Evolutionary conservation across 768 basidiomycete genomes (phyloP).

Genomic region (Hypholoma sublateritium): DNA sequence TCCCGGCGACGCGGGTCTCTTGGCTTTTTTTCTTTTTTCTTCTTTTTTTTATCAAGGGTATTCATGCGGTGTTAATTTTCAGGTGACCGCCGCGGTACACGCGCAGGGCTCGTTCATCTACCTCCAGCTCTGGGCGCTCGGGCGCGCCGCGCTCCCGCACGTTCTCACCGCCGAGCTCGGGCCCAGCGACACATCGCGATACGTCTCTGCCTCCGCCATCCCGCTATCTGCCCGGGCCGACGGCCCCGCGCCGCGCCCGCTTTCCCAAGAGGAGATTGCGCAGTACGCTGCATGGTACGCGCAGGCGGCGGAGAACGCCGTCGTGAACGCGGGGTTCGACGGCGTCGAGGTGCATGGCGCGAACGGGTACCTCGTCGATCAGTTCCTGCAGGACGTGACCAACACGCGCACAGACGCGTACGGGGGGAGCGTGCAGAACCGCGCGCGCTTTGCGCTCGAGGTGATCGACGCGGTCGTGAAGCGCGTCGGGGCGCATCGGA

Average conservation of each 20-base stretch:
- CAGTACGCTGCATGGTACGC: conserved; percentile 52
- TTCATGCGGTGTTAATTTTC: background rate
- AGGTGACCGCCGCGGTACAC: conserved; percentile 52
- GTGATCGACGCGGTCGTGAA: conserved; percentile 50
- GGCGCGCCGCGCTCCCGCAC: conserved; percentile 35
- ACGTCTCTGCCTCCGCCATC: conserved; percentile 35
- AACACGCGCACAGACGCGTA: conserved; percentile 69
- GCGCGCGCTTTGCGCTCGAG: conserved; percentile 57
- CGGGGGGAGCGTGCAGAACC: conserved; percentile 64
- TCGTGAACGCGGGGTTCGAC: conserved; percentile 64
- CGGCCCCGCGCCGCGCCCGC: conserved; percentile 32
- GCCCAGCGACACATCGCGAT: conserved; percentile 20
- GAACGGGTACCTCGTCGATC: conserved; percentile 53
- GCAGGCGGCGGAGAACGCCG: conserved; percentile 54
- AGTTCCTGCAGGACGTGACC: conserved; percentile 56
- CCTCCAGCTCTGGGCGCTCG: conserved; percentile 60
- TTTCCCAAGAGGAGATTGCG: conserved; percentile 48
- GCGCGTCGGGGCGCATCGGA: conserved; percentile 53
- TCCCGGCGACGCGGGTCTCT: background rate
- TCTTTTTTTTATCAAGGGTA: background rate
- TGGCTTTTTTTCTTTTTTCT: too few relatives aligned
- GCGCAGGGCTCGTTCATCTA: conserved; percentile 44
- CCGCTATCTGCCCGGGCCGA: conserved; percentile 3
- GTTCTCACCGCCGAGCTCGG: conserved; percentile 31
- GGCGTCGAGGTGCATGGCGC: conserved; percentile 52